Base-by-base conservation (phyloP, 768 basidiomycete genomes). In the Podaxis rugospora region DNA sequence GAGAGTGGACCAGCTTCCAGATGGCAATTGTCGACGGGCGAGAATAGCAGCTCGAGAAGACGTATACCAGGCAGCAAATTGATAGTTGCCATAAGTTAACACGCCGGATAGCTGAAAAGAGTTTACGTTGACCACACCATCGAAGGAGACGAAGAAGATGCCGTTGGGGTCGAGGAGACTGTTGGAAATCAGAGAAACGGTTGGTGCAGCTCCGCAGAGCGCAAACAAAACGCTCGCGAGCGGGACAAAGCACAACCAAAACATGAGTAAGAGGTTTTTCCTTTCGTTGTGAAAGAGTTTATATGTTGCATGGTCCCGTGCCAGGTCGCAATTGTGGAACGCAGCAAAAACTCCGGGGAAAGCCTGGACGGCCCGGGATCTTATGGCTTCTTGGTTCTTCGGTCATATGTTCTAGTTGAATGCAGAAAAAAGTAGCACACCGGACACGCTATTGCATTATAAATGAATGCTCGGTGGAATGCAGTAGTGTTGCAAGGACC, bases 41-140 rank as follows among this genome's bases (percentile, higher is more conserved):
- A 81, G 73, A 16, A 78, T 66, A 5, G 76, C 75, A n/a, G 63
- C 63, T 2, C 75, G 66, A 16, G 76, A 73, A 0, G 78, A 75
- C 0, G 78, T 81, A 62, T 79, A 81, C 80, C 80, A 81, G 2
- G 68, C 78, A 36, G 75, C 77, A 61, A 70, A 81, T 71, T 81
- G 80, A 56, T 68, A 79, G 61, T 68, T 71, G 18, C 68, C 66
- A 62, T 74, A 72, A 3, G 79, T 76, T 27, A 79, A 66, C 0
- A 79, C 75, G 4, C 68, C 77, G 13, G 76, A 77, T 11, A 76
- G 69, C 54, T 80, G 78, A 71, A 81, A 81, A 4, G 76, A 77
- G 67, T 81, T 75, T 64, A 78, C 75, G 59, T 80, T 80, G 44
- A 81, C 77, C 42, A 81, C 73, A 9, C 78, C 78, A 58, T 81